Base-by-base conservation (phyloP, 441 rosid species). In the Populus hybrid region DNA sequence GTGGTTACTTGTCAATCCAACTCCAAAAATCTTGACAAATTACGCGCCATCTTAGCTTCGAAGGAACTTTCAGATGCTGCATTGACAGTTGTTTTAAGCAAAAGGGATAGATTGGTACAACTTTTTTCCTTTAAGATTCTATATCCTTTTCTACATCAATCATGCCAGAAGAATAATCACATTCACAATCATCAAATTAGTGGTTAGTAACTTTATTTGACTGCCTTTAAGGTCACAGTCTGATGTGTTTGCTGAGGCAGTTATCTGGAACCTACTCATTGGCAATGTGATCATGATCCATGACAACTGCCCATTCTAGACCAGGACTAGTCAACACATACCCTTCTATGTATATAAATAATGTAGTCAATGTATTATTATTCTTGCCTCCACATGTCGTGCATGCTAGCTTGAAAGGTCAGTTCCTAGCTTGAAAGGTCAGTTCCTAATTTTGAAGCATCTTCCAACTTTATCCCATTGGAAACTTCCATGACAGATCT, bases 101-200 rank as follows among this genome's bases (percentile, higher is more conserved):
- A 87, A 80, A 90, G 95, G 82, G 93, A 92, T 83, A 83, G 83
- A 77, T 78, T 91, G 95, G 98, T 95, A 91, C 34, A 78, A 18
- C 54, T 26, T 69, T 30, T 78, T 54, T 34, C 42, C 42, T 26
- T 57, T 57, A 57, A 57, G 23, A n/a, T 57, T n/a, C 11, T n/a
- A n/a, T 57, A 8, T 57, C 64, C n/a, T 20, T 57, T n/a, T 20
- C 64, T n/a, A n/a, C 64, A 57, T n/a, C 64, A n/a, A 20, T 20
- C 64, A n/a, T 6, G 23, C 23, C 10, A n/a, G 10, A 57, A 57
- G 23, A 57, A n/a, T 20, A 57, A 57, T n/a, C 21, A 57, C 64
- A 57, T 57, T 54, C 63, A 54, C 63, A 18, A 54, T 54, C n/a
- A 54, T 57, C 24, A 20, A 57, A 57, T 46, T 3, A 11, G 57